A percentile compares a stretch with the other conserved stretches of the same genome.
phyloP scores from a whole-genome alignment of 192 early-diverging fungal species.

The Linnemannia elongata region DNA sequence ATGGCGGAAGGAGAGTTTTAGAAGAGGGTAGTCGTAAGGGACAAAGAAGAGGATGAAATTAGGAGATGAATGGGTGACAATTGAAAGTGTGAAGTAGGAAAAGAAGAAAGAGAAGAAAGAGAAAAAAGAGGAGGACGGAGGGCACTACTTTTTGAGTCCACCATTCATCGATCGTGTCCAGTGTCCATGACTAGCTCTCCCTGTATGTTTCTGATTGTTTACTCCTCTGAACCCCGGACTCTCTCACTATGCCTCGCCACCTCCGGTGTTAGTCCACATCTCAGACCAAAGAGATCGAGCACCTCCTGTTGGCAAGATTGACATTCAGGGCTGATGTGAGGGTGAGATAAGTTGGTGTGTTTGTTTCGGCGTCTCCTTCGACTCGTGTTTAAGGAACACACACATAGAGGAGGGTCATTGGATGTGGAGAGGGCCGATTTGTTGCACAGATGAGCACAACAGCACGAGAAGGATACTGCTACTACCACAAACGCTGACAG shows the following conservation, averaged over 20 bases:
- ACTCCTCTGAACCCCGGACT: not conserved
- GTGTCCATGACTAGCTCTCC: not conserved
- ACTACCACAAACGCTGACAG: not conserved
- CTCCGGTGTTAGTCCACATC: not conserved
- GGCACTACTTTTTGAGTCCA: not conserved
- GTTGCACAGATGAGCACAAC: not conserved
- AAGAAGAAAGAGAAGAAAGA: not conserved
- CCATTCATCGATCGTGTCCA: not conserved
- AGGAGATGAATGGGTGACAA: not conserved
- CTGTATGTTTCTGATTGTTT: not conserved
- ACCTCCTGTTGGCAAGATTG: not conserved
- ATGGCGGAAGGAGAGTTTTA: constrained; percentile 27
- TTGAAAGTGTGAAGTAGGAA: not conserved
- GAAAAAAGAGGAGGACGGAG: not conserved
- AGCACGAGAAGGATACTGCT: not conserved
- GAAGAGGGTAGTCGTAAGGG: not conserved
- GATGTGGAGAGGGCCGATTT: not conserved
- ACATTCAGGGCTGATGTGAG: not conserved
- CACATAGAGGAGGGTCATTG: not conserved
- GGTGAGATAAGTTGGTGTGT: not conserved
- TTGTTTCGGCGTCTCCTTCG: not conserved
- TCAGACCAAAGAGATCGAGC: not conserved
- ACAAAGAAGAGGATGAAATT: not conserved
- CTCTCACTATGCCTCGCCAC: not conserved
- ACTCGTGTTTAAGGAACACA: not conserved